phyloP scores from a whole-genome alignment of 805 yeast genomes.

The Suhomyces emberorum region DNA sequence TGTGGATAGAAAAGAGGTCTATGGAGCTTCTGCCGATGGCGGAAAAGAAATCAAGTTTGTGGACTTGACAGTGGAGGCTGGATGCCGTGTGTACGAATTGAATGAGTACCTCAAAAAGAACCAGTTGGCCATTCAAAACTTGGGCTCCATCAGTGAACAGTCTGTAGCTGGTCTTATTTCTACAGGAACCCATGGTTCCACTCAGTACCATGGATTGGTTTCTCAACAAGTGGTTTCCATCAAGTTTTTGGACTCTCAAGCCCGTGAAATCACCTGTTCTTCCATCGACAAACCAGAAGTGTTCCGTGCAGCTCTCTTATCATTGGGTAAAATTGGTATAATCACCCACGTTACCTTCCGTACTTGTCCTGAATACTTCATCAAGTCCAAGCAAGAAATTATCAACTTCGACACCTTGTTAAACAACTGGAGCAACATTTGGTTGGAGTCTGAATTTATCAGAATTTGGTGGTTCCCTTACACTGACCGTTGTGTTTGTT shows the following conservation, averaged over 20 bases:
- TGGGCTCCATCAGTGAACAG: slow-evolving; percentile 93
- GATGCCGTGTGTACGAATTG: slow-evolving; percentile 72
- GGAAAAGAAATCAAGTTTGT: slow-evolving; percentile 56
- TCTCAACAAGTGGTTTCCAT: slow-evolving; percentile 83
- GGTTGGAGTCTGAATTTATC: slow-evolving; percentile 88
- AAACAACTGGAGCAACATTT: slow-evolving; percentile 68
- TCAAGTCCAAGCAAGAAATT: slow-evolving; percentile 78
- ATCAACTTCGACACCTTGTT: slow-evolving; percentile 73
- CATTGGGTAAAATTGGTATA: slow-evolving; percentile 89
- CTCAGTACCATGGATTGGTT: slow-evolving; percentile 87
- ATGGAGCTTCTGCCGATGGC: slow-evolving; percentile 37
- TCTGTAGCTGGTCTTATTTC: slow-evolving; percentile 94
- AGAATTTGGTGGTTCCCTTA: slow-evolving; percentile 99
- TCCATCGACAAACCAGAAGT: slow-evolving; percentile 58
- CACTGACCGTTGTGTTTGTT: slow-evolving; percentile 75
- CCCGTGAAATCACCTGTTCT: slow-evolving; percentile 67
- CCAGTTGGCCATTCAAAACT: slow-evolving; percentile 79
- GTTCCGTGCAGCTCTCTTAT: slow-evolving; percentile 78
- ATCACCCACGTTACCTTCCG: slow-evolving; percentile 83
- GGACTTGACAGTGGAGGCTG: slow-evolving; percentile 94
- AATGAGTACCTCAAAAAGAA: slow-evolving; percentile 60
- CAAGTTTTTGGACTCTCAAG: slow-evolving; percentile 71
- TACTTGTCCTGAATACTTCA: slow-evolving; percentile 77
- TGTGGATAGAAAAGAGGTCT: slow-evolving; percentile 42
- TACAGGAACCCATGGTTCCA: slow-evolving; percentile 96